phyloP scores from a whole-genome alignment of 495 filamentous ascomycete genomes.

The Penicillium pulvis region DNA sequence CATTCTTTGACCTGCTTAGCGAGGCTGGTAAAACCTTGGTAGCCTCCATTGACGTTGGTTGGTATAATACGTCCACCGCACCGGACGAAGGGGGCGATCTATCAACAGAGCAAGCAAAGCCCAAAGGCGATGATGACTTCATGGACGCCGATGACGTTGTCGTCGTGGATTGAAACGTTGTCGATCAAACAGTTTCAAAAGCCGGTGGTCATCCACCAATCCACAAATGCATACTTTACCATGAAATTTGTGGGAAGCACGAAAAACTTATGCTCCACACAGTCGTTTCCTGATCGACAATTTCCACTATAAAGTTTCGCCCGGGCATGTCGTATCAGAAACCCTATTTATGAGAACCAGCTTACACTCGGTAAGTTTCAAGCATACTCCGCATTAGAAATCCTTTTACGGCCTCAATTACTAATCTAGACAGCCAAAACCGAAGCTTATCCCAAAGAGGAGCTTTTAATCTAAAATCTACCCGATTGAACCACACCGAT shows the following conservation, averaged over 20 bases:
- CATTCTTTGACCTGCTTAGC: slow-evolving; percentile 67
- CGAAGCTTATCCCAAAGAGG: background rate
- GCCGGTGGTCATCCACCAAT: too few species aligned
- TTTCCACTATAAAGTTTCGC: slow-evolving; percentile 3
- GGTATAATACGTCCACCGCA: slow-evolving; percentile 38
- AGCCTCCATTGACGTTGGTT: slow-evolving; percentile 48
- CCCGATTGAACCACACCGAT: background rate
- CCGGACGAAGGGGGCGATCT: slow-evolving; percentile 23
- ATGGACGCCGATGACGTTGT: slow-evolving; percentile 45
- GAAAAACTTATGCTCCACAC: background rate
- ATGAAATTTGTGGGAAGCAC: background rate
- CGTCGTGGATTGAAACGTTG: slow-evolving; percentile 40
- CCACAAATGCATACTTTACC: background rate
- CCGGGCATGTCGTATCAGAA: slow-evolving; percentile 4
- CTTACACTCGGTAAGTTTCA: background rate
- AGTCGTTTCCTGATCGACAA: background rate
- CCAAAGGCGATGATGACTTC: slow-evolving; percentile 26
- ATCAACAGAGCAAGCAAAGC: slow-evolving; percentile 8
- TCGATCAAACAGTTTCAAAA: slow-evolving; percentile 20
- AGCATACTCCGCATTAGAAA: slow-evolving; percentile 5
- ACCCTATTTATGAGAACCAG: slow-evolving; percentile 10
- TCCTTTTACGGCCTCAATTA: background rate
- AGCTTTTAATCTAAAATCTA: background rate
- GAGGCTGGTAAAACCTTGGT: slow-evolving; percentile 63
- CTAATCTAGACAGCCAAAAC: background rate